phyloP scores from a whole-genome alignment of 306 rosid species.

The Medicago ruthenica region DNA sequence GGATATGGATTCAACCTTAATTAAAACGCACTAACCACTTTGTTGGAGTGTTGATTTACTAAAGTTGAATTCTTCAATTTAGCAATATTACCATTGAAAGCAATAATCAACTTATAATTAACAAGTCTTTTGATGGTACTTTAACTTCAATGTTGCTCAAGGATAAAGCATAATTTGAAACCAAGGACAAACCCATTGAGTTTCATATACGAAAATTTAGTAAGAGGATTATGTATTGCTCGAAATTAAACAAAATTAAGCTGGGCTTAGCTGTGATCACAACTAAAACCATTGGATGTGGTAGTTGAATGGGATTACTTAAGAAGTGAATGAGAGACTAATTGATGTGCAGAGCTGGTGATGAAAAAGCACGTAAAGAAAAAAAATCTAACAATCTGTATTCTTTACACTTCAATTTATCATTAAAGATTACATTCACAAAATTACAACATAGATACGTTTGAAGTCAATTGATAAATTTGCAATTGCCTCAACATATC shows the following conservation, averaged over 20 bases:
- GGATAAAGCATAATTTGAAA: not conserved
- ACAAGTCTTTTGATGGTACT: conserved; percentile 7
- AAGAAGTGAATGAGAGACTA: not conserved
- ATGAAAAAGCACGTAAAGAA: conserved; percentile 23
- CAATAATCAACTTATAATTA: conserved; percentile 4
- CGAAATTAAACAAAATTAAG: not conserved
- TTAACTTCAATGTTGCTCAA: conserved; percentile 4
- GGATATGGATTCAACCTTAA: not conserved
- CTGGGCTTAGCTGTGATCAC: no score
- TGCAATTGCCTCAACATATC: conserved; percentile 43
- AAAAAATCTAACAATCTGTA: not conserved
- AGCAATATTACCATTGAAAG: conserved; percentile 7
- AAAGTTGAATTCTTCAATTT: not conserved
- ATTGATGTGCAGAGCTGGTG: conserved; percentile 14
- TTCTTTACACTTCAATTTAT: conserved; percentile 13
- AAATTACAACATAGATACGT: conserved; percentile 21
- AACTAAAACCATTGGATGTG: no score
- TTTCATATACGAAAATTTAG: no score
- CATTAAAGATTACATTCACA: conserved; percentile 13
- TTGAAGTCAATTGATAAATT: conserved; percentile 31
- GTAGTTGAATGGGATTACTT: no score
- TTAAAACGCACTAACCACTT: not conserved
- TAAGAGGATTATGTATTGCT: not conserved
- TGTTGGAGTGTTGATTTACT: not conserved
- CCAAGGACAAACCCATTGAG: conserved; percentile 1